These are phyloP conservation scores for Ceratocystiopsis brevicomis DNA, from an alignment of 2,329 filamentous ascomycete species.

Conservation along the genomic window DNA sequence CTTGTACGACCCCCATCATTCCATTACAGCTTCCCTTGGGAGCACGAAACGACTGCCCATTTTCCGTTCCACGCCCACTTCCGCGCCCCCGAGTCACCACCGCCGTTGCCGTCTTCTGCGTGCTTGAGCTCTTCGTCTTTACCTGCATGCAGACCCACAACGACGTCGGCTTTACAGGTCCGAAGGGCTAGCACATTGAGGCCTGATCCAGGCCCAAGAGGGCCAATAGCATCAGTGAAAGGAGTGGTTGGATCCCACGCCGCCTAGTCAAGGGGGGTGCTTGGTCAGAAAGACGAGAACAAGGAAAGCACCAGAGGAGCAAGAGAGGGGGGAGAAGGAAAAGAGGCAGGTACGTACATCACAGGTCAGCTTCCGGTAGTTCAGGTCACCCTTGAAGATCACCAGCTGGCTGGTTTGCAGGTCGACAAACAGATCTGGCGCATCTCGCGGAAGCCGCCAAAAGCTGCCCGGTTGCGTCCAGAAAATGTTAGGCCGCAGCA, in stretches of 20 bases:
- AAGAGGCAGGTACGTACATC: constrained; percentile 41
- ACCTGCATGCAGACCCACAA: constrained; percentile 64
- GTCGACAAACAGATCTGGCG: constrained; percentile 52
- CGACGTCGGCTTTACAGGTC: constrained; percentile 92
- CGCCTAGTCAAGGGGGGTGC: constrained; percentile 29
- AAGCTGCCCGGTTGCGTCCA: constrained; percentile 81
- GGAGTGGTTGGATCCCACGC: constrained; percentile 72
- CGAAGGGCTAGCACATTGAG: constrained; percentile 71
- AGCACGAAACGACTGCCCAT: constrained; percentile 87
- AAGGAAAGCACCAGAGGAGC: background rate
- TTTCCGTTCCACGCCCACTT: constrained; percentile 95
- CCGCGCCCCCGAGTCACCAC: constrained; percentile 49
- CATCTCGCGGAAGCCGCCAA: constrained; percentile 62
- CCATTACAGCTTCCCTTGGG: constrained; percentile 29
- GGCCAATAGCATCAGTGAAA: constrained; percentile 69
- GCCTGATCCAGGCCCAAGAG: constrained; percentile 62
- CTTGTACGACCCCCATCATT: too few relatives aligned
- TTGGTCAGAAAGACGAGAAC: background rate
- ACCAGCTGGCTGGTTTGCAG: constrained; percentile 70
- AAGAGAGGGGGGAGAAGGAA: background rate
- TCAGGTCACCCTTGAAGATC: constrained; percentile 93
- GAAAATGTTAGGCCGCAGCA: constrained; percentile 69
- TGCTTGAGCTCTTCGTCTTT: constrained; percentile 63
- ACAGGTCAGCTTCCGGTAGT: constrained; percentile 81
- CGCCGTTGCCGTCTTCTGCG: constrained; percentile 43